Evolutionary conservation across 2,329 filamentous ascomycete genomes (phyloP).

Genomic region (Aspergillus brunneoviolaceus): DNA sequence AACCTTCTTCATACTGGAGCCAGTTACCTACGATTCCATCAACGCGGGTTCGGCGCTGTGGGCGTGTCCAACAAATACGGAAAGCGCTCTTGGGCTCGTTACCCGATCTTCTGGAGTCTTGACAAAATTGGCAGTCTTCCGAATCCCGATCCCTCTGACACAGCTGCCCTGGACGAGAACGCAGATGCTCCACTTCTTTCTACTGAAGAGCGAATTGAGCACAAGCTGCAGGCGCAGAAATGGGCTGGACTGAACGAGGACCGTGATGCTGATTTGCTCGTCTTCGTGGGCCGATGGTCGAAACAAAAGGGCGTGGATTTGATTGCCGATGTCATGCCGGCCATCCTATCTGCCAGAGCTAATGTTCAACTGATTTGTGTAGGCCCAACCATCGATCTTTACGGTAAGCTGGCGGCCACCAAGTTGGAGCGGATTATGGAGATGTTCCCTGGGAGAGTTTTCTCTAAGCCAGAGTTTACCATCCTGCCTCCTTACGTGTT

Average conservation of each 20-base stretch:
- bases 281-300: slow-evolving; percentile 67
- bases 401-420: slow-evolving; percentile 65
- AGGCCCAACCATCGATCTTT: slow-evolving; percentile 65
- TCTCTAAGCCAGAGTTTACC: slow-evolving; percentile 67
- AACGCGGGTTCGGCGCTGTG: slow-evolving; percentile 65
- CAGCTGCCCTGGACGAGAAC: slow-evolving; percentile 32
- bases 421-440: slow-evolving; percentile 64
- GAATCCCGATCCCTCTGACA: slow-evolving; percentile 63
- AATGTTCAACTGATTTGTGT: slow-evolving; percentile 62
- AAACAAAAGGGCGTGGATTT: slow-evolving; percentile 68
- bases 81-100: slow-evolving; percentile 63
- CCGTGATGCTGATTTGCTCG: slow-evolving; percentile 62
- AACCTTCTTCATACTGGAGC: slow-evolving; percentile 65
- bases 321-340: slow-evolving; percentile 65
- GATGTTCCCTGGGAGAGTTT: slow-evolving; percentile 63
- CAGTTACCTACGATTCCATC: slow-evolving; percentile 64
- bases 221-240: slow-evolving; percentile 63
- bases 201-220: slow-evolving; percentile 50
- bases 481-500: slow-evolving; percentile 64
- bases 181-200: slow-evolving; percentile 52
- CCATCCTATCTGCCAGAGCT: slow-evolving; percentile 59
- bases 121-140: slow-evolving; percentile 61
- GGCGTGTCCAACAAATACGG: slow-evolving; percentile 68
- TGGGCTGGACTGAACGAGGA: slow-evolving; percentile 65
- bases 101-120: slow-evolving; percentile 67